Conservation (phyloP, 345 rosid genomes). For the Populus pruinosa region DNA sequence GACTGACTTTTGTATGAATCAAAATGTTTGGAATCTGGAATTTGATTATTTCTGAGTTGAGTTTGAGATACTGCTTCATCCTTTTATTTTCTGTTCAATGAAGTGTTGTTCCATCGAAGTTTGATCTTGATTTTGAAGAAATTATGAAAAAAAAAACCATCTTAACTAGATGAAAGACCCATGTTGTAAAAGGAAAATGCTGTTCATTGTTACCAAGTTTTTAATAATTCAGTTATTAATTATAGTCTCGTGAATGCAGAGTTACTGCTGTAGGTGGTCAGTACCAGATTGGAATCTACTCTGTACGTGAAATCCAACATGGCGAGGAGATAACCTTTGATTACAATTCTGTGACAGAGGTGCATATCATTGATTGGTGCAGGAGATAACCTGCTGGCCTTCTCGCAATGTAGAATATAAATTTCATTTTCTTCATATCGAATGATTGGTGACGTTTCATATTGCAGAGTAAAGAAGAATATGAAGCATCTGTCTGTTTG, state of each 20-base stretch:
- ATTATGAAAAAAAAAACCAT: neutral
- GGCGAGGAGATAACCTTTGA: conserved; percentile 99
- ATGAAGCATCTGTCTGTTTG: conserved; percentile 98
- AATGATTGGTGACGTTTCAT: conserved; percentile 23
- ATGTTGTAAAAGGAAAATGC: neutral
- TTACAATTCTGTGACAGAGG: conserved; percentile 99
- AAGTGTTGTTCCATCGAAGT: neutral
- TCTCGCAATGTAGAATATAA: neutral
- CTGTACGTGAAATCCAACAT: conserved; percentile 68
- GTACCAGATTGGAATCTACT: conserved; percentile 95
- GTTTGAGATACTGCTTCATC: neutral
- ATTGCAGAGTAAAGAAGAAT: conserved; percentile 96
- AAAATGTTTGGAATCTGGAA: neutral
- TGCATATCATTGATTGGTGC: conserved; percentile 35
- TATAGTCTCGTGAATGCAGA: conserved; percentile 37
- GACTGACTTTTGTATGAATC: neutral
- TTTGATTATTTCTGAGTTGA: neutral
- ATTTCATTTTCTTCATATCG: neutral
- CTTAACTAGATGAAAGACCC: neutral
- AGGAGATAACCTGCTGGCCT: conserved; percentile 3
- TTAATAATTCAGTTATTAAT: neutral
- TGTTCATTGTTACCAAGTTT: neutral
- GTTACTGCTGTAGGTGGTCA: conserved; percentile 99
- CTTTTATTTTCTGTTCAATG: neutral
- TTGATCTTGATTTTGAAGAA: neutral